Conservation (phyloP, 768 basidiomycete genomes). For the Mrakia gelida region DNA sequence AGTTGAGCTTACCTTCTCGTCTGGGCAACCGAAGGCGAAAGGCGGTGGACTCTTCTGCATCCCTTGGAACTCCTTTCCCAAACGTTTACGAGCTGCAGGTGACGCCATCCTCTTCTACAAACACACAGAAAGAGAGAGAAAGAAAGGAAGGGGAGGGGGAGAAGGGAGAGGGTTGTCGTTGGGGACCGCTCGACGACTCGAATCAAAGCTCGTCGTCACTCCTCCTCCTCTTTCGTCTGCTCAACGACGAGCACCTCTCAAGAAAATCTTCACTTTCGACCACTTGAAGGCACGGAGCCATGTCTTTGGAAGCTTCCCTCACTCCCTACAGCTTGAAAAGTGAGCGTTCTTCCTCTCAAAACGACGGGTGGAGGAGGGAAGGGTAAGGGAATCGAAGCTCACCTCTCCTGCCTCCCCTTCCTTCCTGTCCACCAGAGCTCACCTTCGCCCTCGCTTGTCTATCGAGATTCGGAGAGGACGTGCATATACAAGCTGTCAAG, state of each 20-base stretch:
- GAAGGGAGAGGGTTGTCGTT: background rate
- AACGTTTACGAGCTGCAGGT: slow-evolving; percentile 83
- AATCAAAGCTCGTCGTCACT: background rate
- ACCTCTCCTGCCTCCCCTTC: background rate
- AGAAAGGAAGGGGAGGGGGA: background rate
- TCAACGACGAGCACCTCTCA: background rate
- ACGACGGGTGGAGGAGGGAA: background rate
- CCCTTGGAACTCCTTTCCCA: slow-evolving; percentile 78
- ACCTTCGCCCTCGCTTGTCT: slow-evolving; percentile 3
- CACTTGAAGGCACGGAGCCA: background rate
- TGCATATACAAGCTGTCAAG: slow-evolving; percentile 10
- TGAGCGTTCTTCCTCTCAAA: background rate
- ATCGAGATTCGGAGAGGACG: slow-evolving; percentile 13
- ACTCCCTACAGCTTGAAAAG: slow-evolving; percentile 9
- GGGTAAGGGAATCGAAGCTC: background rate
- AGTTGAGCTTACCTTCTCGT: slow-evolving; percentile 60
- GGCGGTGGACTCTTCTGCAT: slow-evolving; percentile 94
- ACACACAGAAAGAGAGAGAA: background rate
- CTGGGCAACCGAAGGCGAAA: slow-evolving; percentile 90
- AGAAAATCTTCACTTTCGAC: background rate
- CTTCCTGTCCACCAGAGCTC: background rate
- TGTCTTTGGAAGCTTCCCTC: slow-evolving; percentile 5
- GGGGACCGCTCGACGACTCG: background rate
- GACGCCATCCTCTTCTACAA: slow-evolving; percentile 57
- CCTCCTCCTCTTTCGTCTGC: background rate